Percentiles rank a stretch among this genome's conserved stretches.
These are phyloP conservation scores for Neonectria coccinea DNA, from an alignment of 2,329 filamentous ascomycete species.

Conservation along the genomic window DNA sequence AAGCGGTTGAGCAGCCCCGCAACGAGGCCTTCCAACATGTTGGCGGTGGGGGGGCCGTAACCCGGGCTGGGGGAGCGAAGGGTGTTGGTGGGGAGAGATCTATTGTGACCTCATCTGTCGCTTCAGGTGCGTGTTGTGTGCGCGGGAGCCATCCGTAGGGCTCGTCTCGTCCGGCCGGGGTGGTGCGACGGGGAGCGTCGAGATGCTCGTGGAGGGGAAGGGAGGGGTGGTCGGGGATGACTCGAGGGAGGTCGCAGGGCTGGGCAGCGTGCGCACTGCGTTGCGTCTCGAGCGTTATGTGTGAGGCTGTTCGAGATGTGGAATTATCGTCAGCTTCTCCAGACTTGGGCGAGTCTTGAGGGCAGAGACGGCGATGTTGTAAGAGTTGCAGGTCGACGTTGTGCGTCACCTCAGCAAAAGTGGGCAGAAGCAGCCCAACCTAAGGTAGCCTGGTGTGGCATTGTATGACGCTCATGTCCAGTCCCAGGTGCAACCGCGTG, in stretches of 20 bases:
- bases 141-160: constrained; percentile 40
- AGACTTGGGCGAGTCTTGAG: neutral
- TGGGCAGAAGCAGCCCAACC: constrained; percentile 39
- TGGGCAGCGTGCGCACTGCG: neutral
- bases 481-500: constrained; percentile 11
- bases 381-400: constrained; percentile 11
- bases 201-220: constrained; percentile 15
- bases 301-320: neutral
- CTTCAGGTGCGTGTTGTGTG: constrained; percentile 26
- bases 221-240: constrained; percentile 9
- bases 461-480: constrained; percentile 41
- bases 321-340: neutral
- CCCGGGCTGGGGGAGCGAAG: constrained; percentile 71
- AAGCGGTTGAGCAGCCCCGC: constrained; percentile 98
- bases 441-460: constrained; percentile 13
- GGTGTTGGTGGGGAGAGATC: constrained; percentile 28
- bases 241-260: neutral
- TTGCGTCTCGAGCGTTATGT: neutral
- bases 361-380: neutral
- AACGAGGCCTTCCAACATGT: constrained; percentile 96
- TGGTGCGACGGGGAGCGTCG: constrained; percentile 5
- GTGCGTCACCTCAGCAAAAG: constrained; percentile 43
- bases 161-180: constrained; percentile 20
- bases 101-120: constrained; percentile 43
- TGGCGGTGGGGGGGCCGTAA: constrained; percentile 72